A percentile compares a stretch with the other conserved stretches of the same genome.
These are phyloP conservation scores for Yamadazyma taylorii DNA, from an alignment of 1,139 yeast genomes.

Conservation along the genomic window DNA sequence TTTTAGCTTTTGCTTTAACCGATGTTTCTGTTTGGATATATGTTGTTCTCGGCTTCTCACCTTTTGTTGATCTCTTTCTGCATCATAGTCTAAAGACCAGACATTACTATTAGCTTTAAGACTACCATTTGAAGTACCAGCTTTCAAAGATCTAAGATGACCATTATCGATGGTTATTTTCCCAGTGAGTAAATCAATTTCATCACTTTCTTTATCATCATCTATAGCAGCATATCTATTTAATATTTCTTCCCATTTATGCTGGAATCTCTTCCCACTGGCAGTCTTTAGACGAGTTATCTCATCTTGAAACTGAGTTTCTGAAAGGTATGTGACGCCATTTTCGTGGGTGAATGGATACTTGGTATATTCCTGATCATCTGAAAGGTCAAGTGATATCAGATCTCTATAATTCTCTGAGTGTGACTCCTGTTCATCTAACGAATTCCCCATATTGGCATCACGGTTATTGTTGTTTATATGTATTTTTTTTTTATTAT, in stretches of 20 bases:
- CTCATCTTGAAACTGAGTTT: conserved; percentile 23
- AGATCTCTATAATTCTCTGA: conserved; percentile 11
- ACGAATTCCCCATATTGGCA: conserved; percentile 1
- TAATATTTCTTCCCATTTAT: conserved; percentile 57
- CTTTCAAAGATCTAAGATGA: conserved; percentile 49
- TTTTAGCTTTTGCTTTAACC: conserved; percentile 21
- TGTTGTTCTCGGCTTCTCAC: conserved; percentile 12
- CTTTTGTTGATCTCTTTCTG: conserved; percentile 16
- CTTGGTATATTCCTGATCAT: conserved; percentile 8
- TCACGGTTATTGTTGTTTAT: no score
- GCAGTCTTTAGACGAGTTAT: conserved; percentile 26
- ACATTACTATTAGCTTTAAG: conserved; percentile 16
- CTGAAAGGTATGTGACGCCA: conserved; percentile 6
- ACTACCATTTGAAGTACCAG: conserved; percentile 10
- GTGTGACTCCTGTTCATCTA: background rate
- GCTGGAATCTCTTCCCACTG: conserved; percentile 32
- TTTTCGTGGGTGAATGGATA: conserved; percentile 1
- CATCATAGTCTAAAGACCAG: conserved; percentile 24
- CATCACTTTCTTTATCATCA: conserved; percentile 58
- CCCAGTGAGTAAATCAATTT: conserved; percentile 63
- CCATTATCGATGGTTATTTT: conserved; percentile 62
- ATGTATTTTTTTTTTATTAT: no score
- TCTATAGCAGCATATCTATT: conserved; percentile 52
- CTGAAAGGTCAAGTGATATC: conserved; percentile 19
- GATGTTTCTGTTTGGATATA: conserved; percentile 11